Base-by-base conservation (phyloP, 176 grass and related monocot genomes). In the Urochloa ruziziensis region DNA sequence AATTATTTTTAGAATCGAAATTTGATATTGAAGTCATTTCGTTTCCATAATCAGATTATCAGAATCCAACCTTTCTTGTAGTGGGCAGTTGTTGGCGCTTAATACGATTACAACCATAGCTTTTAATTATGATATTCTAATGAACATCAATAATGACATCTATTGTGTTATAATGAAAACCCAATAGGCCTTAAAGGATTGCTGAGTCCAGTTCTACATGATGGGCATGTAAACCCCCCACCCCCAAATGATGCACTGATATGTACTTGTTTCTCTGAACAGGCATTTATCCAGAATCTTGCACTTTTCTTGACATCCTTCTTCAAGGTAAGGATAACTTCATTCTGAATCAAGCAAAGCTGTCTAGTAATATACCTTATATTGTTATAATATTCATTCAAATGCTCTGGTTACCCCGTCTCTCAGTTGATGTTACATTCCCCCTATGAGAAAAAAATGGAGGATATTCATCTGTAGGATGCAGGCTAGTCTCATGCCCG, bases 231-330 rank as follows among this genome's bases (percentile, higher is more conserved):
- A n/a, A n/a, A n/a, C n/a, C n/a, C n/a, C n/a, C n/a, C 43, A 36
- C 54, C 44, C 36, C 24, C 25, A 29, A 43, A 29, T 77, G 19
- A 30, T 62, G 37, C 75, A 78, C 57, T 78, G 62, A 78, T 25
- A 77, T 35, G 29, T 61, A 75, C 21, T 76, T 76, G 16, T 30
- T 78, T 60, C 17, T 62, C 37, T 73, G 70, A 52, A 24, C 71
- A 74, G 71, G 71, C 47, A 74, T 74, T 74, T 51, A 74, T 74
- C 29, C 71, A 74, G 51, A 74, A 74, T 74, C 47, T 74, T 34
- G 47, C 71, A 19, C 71, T 74, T 35, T 33, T 74, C 28, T 54
- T 74, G 47, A 74, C 71, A 53, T 74, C 71, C 19, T 74, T 74
- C 48, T 74, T 74, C 30, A 74, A 74, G 71, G 71, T 74, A 53